Percentiles rank a stretch among this genome's conserved stretches.
These are phyloP conservation scores for Saprolegnia parasitica DNA, from an alignment of 352 stramenopile species.

Conservation along the genomic window DNA sequence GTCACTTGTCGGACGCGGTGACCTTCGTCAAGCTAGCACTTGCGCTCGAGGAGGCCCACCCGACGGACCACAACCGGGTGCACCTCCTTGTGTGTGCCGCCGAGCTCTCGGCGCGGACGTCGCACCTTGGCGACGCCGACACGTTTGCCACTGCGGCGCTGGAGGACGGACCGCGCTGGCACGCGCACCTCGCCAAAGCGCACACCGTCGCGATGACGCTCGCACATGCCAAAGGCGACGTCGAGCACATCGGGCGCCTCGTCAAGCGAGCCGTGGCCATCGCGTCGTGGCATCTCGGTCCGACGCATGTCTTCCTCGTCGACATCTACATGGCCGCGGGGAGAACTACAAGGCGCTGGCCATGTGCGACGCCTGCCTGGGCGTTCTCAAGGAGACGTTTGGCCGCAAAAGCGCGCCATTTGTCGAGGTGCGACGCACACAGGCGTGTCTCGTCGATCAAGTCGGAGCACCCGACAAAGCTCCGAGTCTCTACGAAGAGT, in stretches of 20 bases:
- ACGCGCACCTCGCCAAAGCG: conserved; percentile 33
- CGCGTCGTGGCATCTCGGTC: conserved; percentile 44
- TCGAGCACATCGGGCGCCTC: conserved; percentile 27
- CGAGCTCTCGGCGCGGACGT: conserved; percentile 35
- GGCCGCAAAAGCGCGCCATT: conserved; percentile 47
- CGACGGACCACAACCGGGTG: conserved; percentile 35
- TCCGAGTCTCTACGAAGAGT: conserved; percentile 49
- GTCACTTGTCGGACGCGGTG: neutral
- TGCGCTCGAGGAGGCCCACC: conserved; percentile 35
- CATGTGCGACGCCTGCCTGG: conserved; percentile 32
- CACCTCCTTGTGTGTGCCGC: conserved; percentile 41
- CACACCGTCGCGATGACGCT: conserved; percentile 41
- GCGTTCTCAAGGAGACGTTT: conserved; percentile 40
- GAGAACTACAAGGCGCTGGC: conserved; percentile 35
- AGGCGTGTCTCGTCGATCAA: conserved; percentile 39
- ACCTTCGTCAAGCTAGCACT: conserved; percentile 41
- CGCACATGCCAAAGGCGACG: conserved; percentile 30
- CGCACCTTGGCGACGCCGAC: conserved; percentile 31
- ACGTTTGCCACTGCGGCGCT: conserved; percentile 37
- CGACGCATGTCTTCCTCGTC: conserved; percentile 37
- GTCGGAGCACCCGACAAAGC: conserved; percentile 34
- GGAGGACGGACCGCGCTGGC: conserved; percentile 35
- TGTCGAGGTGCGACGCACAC: conserved; percentile 41
- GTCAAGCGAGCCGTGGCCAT: conserved; percentile 38
- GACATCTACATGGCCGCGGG: conserved; percentile 38